Percentiles rank a stretch among this genome's conserved stretches.
Evolutionary conservation across 805 yeast species (phyloP).

Genomic region (Candida dendrica): DNA sequence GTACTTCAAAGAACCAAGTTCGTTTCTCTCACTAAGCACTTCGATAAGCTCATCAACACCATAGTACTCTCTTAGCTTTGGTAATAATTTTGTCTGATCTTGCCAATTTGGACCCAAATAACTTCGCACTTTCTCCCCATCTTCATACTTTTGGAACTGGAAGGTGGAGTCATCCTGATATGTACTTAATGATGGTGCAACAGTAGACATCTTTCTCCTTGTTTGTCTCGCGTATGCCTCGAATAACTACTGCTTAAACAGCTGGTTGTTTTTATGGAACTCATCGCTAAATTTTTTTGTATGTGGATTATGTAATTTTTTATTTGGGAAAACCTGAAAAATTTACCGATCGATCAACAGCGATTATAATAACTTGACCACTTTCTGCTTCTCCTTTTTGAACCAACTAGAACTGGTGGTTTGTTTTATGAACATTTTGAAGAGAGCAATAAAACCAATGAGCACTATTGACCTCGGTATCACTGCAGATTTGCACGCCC

Average conservation of each 20-base stretch:
- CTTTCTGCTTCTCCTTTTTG: no score
- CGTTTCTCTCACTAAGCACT: conserved; percentile 28
- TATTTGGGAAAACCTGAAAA: neutral
- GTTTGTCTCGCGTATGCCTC: no score
- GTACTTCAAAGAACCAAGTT: conserved; percentile 25
- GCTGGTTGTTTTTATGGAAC: neutral
- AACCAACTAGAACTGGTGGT: no score
- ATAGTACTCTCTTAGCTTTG: conserved; percentile 44
- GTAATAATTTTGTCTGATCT: conserved; percentile 20
- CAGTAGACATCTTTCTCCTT: conserved; percentile 9
- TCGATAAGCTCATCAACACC: conserved; percentile 39
- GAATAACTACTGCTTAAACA: no score
- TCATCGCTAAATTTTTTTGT: neutral
- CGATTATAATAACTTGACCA: no score
- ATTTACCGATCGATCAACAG: no score
- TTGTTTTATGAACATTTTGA: neutral
- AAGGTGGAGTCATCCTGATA: conserved; percentile 58
- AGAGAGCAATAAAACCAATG: neutral
- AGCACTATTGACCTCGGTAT: conserved; percentile 44
- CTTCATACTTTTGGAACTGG: conserved; percentile 35
- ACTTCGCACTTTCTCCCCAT: conserved; percentile 18
- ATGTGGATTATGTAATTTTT: no score
- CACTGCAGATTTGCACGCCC: conserved; percentile 93
- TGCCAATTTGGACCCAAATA: conserved; percentile 22
- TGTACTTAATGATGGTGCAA: conserved; percentile 72